Percentiles rank a stretch among this genome's conserved stretches.
These are phyloP conservation scores for Urtica urens DNA, from an alignment of 306 rosid genomes.

Conservation along the genomic window DNA sequence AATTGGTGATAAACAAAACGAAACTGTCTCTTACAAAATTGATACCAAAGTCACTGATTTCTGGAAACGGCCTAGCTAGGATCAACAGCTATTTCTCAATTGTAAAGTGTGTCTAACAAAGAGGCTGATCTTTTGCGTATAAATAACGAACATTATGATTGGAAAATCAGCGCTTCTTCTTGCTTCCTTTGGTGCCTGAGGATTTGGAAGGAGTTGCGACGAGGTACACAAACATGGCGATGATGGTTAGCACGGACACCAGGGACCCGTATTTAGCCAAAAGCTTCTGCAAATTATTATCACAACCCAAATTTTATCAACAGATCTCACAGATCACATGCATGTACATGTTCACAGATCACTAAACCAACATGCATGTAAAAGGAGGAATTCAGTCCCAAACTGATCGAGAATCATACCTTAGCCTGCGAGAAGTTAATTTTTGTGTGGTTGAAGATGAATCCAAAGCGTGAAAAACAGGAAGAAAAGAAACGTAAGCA, in stretches of 20 bases:
- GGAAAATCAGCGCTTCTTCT: conserved; percentile 75
- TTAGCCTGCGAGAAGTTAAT: conserved; percentile 61
- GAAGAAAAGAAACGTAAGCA: conserved; percentile 15
- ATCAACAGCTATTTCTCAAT: conserved; percentile 15
- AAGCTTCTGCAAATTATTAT: conserved; percentile 49
- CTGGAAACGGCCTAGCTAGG: conserved; percentile 5
- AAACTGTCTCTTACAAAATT: conserved; percentile 18
- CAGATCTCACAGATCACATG: not conserved
- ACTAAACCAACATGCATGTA: not conserved
- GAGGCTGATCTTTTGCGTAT: not conserved
- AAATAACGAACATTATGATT: not conserved
- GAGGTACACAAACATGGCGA: conserved; percentile 60
- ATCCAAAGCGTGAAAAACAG: conserved; percentile 36
- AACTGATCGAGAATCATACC: conserved; percentile 60
- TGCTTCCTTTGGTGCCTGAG: conserved; percentile 58
- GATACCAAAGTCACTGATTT: conserved; percentile 10
- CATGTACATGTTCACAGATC: not conserved
- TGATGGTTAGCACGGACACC: conserved; percentile 61
- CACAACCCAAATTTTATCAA: not conserved
- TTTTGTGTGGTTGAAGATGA: conserved; percentile 17
- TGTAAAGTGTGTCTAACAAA: conserved; percentile 10
- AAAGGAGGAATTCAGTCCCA: not conserved
- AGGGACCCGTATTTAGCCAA: conserved; percentile 84
- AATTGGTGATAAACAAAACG: too few species aligned
- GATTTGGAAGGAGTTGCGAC: conserved; percentile 77